These are phyloP conservation scores for Cryptosporidium tyzzeri DNA, from an alignment of 169 alveolate genomes.

Conservation along the genomic window DNA sequence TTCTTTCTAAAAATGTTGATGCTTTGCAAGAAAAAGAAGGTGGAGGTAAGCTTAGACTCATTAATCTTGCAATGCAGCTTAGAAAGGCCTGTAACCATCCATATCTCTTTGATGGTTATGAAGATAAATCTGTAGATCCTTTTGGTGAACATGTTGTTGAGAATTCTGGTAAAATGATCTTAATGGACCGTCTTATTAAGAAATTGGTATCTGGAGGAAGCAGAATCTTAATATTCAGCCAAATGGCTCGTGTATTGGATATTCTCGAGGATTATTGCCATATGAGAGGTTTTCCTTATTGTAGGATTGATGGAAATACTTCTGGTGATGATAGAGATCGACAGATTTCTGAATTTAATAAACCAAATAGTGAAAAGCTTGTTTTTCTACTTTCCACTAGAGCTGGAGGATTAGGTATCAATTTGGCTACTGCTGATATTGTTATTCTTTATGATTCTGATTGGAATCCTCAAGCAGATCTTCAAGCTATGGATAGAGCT, in stretches of 20 bases:
- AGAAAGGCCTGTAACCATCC: constrained; percentile 99
- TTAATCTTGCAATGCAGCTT: constrained; percentile 97
- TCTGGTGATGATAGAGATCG: constrained; percentile 94
- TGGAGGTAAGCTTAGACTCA: constrained; percentile 91
- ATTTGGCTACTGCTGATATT: constrained; percentile 96
- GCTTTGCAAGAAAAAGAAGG: constrained; percentile 79
- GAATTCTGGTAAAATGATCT: constrained; percentile 91
- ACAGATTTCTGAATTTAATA: constrained; percentile 91
- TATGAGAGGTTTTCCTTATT: constrained; percentile 91
- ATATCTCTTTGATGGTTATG: constrained; percentile 92
- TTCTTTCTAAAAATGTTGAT: constrained; percentile 85
- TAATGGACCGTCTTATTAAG: constrained; percentile 89
- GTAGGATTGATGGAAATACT: constrained; percentile 98
- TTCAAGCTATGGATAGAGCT: constrained; percentile 97
- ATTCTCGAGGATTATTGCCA: constrained; percentile 95
- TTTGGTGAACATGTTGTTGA: constrained; percentile 92
- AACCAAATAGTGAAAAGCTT: constrained; percentile 89
- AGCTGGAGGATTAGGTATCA: constrained; percentile 98
- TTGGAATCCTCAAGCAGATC: constrained; percentile 97
- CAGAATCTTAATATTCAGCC: constrained; percentile 91
- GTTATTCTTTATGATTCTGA: constrained; percentile 98
- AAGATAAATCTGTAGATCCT: constrained; percentile 88
- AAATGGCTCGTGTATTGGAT: constrained; percentile 94
- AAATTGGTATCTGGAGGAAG: constrained; percentile 83
- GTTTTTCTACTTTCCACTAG: constrained; percentile 94